A percentile compares a stretch with the other conserved stretches of the same genome.
phyloP scores from a whole-genome alignment of 345 rosid genomes.

The Populus nigra region DNA sequence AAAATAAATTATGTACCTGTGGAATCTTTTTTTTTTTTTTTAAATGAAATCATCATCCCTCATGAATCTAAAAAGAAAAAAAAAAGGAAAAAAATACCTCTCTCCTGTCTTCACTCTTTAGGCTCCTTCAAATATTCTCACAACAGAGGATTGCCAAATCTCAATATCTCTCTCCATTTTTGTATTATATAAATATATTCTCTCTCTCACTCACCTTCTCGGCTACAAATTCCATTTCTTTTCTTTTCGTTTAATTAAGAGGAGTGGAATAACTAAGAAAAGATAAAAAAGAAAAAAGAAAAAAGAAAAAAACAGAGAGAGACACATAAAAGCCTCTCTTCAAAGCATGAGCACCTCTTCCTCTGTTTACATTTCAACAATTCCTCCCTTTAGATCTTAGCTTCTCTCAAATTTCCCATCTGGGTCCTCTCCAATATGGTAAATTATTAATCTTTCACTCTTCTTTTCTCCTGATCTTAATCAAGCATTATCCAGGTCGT shows the following conservation, averaged over 20 bases:
- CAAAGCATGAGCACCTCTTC: slow-evolving; percentile 47
- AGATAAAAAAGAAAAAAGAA: slow-evolving; percentile 36
- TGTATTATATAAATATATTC: slow-evolving; percentile 20
- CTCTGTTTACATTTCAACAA: slow-evolving; percentile 52
- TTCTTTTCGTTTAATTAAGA: slow-evolving; percentile 50
- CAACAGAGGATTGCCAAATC: slow-evolving; percentile 51
- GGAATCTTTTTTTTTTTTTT: background rate
- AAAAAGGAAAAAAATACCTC: slow-evolving; percentile 27
- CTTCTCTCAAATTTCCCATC: slow-evolving; percentile 49
- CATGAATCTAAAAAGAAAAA: background rate
- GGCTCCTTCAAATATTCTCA: slow-evolving; percentile 66
- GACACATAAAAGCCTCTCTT: slow-evolving; percentile 30
- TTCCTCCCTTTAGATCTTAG: slow-evolving; percentile 76
- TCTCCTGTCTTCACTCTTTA: slow-evolving; percentile 39
- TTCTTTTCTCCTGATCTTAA: slow-evolving; percentile 31
- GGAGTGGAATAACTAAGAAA: slow-evolving; percentile 58
- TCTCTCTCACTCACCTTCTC: slow-evolving; percentile 27
- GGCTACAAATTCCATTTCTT: slow-evolving; percentile 45
- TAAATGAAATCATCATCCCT: background rate
- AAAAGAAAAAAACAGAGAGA: slow-evolving; percentile 26
- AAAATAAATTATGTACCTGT: too few species aligned
- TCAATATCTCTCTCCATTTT: slow-evolving; percentile 6
- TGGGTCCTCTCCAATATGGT: slow-evolving; percentile 60
- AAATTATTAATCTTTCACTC: slow-evolving; percentile 31
- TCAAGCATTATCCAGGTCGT: slow-evolving; percentile 21